Base-by-base conservation (phyloP, 1,284 basidiomycete genomes). In the Cryptococcus sp. region DNA sequence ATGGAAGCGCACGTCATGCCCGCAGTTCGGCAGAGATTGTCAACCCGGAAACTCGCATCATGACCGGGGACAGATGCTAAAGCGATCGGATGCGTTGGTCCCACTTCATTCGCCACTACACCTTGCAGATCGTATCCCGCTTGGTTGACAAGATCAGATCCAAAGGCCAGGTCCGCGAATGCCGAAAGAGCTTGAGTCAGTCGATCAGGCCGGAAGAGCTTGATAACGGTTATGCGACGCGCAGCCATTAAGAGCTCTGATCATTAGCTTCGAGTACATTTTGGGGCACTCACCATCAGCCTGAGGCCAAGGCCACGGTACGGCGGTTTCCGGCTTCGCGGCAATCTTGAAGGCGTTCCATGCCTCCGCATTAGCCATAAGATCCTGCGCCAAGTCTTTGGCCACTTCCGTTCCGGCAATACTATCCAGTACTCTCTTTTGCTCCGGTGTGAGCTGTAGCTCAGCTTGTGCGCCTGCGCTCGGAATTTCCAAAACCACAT, bases 41-140 rank as follows among this genome's bases (percentile, higher is more conserved):
- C 94, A 34, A 97, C 90, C 52, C 89, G 86, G 76, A 94, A 97
- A 75, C 92, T 93, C 11, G 94, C 94, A 75, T 98, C 94, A 72
- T 96, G 94, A n/a, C 94, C 94, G 0, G 91, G 86, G 3, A 97
- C 91, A 7, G 93, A 97, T 38, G 93, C 87, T 50, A 98, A 80
- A 11, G 91, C 89, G n/a, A 97, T 79, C 0, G 94, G 93, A 1
- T 90, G 92, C 1, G 84, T 83, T 1, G 92, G 83, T 13, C 85
- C 83, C 38, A 93, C 85, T 73, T 97, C 90, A 64, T 89, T 83
- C 5, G 82, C 70, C 25, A 95, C 91, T 80, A 96, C 86, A 8
- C 80, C 77, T 20, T 83, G 83, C 40, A 98, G 83, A 62, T 93
- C 88, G 55, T 72, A 73, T 25, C 62, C 72, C 7, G 69, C 50